Evolutionary conservation across 2,329 filamentous ascomycete genomes (phyloP).

Genomic region (Paramyrothecium sp.): DNA sequence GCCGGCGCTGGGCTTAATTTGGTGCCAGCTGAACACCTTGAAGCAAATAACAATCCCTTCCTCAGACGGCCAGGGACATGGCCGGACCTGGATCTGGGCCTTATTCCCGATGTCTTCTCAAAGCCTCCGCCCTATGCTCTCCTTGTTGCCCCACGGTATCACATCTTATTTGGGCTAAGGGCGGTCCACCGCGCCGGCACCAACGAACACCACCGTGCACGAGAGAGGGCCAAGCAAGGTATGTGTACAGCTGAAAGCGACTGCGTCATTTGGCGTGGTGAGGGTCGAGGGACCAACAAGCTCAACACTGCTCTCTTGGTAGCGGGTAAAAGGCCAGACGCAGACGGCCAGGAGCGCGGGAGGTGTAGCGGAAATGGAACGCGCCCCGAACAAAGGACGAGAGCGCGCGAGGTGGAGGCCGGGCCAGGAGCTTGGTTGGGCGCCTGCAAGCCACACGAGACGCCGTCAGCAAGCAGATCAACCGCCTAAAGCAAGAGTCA

Average conservation of each 20-base stretch:
- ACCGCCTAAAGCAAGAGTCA: background rate
- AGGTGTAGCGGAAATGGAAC: background rate
- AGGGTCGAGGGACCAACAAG: background rate
- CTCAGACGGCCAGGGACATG: too few relatives aligned
- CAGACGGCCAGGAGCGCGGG: background rate
- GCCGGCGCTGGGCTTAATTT: background rate
- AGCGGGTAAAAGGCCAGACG: background rate
- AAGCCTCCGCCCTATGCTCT: background rate
- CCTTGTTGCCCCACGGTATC: background rate
- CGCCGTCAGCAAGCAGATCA: background rate
- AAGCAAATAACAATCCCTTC: too few relatives aligned
- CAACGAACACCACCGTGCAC: background rate
- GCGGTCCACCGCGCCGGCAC: background rate
- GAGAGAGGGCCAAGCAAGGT: too few relatives aligned
- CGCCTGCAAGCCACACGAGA: background rate
- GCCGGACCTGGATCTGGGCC: too few relatives aligned
- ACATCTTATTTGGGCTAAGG: background rate
- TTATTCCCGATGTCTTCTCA: too few relatives aligned
- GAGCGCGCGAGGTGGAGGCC: background rate
- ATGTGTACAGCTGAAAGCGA: background rate
- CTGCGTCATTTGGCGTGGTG: background rate
- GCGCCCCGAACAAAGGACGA: background rate
- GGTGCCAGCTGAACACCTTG: background rate
- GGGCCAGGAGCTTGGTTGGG: background rate
- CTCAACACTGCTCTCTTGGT: background rate